Base-by-base conservation (phyloP, 129 eudicot species). In the Apium graveolens region DNA sequence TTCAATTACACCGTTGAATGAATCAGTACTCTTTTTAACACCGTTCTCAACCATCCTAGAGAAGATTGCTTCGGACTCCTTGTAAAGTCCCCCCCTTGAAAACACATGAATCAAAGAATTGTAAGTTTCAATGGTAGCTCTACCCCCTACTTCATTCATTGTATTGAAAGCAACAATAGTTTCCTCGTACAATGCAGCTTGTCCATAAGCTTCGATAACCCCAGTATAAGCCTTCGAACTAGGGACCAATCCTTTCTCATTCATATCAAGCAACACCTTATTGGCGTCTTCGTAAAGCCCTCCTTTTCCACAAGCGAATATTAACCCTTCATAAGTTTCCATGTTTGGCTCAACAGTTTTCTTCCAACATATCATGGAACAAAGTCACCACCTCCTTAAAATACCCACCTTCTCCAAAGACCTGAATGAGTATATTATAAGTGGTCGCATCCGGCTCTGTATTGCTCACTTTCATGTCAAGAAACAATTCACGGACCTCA, bases 391-490 rank as follows among this genome's bases (percentile, higher is more conserved):
- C 98, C 83, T 94, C 98, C 84, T 94, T 90, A 69, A 86, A 94
- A 82, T 94, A 94, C 26, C 98, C 98, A 57, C 98, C 98, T 84
- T 94, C 96, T 7, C 98, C 97, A 57, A 91, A 91, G 63, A 94
- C 98, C 74, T 91, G 87, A 43, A 94, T 94, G 57, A 94, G 96
- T 32, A 90, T 90, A 79, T 94, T 94, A 78, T 94, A 94, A 1
- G 98, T 94, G 46, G 76, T 81, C 0, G 89, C 97, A 90, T 94
- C 97, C 37, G 96, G 86, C 80, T 93, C 98, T 45, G 96, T 94
- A 70, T 93, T 91, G 83, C 97, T 88, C 82, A 91, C 96, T 86
- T 94, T 94, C 98, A 94, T 94, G 81, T 94, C 97, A 74, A 94
- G 97, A 82, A 94, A 94, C 81, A 94, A 93, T 24, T 88, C 96